Conservation (phyloP, 225 moss, liverwort and hornwort species). For the Rhytidiadelphus loreus region DNA sequence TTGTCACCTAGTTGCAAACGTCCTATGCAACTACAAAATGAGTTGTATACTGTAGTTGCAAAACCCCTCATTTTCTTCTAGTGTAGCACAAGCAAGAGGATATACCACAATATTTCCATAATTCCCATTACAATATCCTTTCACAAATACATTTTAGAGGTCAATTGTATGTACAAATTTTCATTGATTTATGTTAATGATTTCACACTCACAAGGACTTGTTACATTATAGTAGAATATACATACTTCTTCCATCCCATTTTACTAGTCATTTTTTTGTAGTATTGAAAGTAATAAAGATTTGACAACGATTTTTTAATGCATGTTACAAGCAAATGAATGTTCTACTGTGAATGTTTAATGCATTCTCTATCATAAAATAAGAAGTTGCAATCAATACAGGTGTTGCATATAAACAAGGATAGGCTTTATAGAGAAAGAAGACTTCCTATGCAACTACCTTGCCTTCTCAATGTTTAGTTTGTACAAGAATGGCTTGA, state of each 20-base stretch:
- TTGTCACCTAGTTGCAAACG: too few species aligned
- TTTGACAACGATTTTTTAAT: not conserved
- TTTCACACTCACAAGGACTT: accelerated
- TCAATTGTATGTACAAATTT: not conserved
- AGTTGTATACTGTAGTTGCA: too few species aligned
- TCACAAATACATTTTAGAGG: not conserved
- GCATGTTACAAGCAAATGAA: not conserved
- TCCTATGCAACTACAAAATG: too few species aligned
- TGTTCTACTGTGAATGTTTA: not conserved
- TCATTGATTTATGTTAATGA: not conserved
- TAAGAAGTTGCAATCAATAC: not conserved
- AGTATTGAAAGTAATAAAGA: not conserved
- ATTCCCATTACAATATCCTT: not conserved
- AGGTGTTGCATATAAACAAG: not conserved
- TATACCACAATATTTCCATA: not conserved
- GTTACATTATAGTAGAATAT: accelerated
- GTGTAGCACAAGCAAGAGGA: not conserved
- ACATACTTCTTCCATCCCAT: accelerated
- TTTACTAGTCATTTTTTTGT: not conserved
- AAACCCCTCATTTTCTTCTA: too few species aligned
- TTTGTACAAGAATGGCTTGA: not conserved
- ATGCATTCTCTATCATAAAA: accelerated
- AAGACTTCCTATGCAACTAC: not conserved
- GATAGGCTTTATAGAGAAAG: not conserved
- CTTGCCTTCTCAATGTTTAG: not conserved